These are phyloP conservation scores for Nepenthes mirabilis DNA, from an alignment of 148 eudicot species.

Conservation along the genomic window DNA sequence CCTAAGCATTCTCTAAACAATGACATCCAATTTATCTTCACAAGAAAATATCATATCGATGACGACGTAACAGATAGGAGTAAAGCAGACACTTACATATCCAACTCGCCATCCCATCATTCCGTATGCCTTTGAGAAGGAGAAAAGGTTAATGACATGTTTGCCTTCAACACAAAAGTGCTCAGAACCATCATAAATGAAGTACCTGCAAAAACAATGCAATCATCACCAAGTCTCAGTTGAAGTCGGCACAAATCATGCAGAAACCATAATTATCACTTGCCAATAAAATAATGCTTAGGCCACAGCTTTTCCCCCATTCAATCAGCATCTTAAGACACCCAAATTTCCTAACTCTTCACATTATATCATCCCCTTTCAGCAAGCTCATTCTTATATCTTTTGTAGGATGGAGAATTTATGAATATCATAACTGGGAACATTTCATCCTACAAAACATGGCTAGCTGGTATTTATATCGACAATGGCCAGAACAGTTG, in stretches of 20 bases:
- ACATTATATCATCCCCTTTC: too few relatives aligned
- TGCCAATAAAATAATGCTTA: too few relatives aligned
- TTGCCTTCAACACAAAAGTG: constrained; percentile 20
- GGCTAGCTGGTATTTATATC: too few relatives aligned
- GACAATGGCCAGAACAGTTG: too few relatives aligned
- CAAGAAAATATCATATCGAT: background rate
- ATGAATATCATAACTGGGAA: too few relatives aligned
- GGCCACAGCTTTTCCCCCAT: too few relatives aligned
- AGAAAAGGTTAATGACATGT: constrained; percentile 21
- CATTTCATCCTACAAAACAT: too few relatives aligned
- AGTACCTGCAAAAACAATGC: constrained; percentile 10
- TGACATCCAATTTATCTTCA: background rate
- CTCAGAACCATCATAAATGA: constrained; percentile 15
- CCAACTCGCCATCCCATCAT: constrained; percentile 35
- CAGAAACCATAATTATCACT: too few relatives aligned
- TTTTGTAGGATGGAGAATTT: too few relatives aligned
- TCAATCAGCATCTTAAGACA: too few relatives aligned
- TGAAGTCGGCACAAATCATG: background rate
- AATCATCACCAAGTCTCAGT: background rate
- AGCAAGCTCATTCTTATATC: too few relatives aligned
- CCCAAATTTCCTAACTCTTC: too few relatives aligned
- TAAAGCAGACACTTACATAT: constrained; percentile 12
- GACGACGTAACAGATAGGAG: background rate
- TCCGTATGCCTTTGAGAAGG: constrained; percentile 25
- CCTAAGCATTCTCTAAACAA: background rate